A percentile compares a stretch with the other conserved stretches of the same genome.
phyloP scores from a whole-genome alignment of 148 eudicot genomes.

The Dysphania ambrosioides region DNA sequence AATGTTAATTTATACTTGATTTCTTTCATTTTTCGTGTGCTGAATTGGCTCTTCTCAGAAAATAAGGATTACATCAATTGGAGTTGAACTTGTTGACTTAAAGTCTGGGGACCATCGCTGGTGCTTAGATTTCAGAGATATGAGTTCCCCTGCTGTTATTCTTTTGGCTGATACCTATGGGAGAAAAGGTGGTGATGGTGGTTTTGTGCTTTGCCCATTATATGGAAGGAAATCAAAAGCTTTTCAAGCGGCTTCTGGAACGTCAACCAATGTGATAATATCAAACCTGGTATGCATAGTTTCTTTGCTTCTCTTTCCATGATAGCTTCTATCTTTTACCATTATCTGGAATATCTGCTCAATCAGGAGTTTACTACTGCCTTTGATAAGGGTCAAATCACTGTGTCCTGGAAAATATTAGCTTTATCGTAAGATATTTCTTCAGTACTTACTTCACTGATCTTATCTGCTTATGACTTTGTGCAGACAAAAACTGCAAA shows the following conservation, averaged over 20 bases:
- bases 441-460: background rate
- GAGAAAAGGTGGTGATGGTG: slow-evolving; percentile 67
- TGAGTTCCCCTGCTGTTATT: slow-evolving; percentile 78
- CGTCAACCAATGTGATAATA: slow-evolving; percentile 67
- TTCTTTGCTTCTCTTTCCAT: slow-evolving; percentile 14
- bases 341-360: background rate
- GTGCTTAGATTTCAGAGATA: slow-evolving; percentile 98
- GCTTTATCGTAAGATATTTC: background rate
- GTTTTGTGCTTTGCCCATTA: slow-evolving; percentile 86
- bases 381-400: background rate
- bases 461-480: slow-evolving; percentile 10
- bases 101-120: slow-evolving; percentile 90
- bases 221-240: slow-evolving; percentile 99
- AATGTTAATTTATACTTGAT: background rate
- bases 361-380: background rate
- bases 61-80: slow-evolving; percentile 78
- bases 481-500: slow-evolving; percentile 84
- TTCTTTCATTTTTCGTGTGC: background rate
- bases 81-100: slow-evolving; percentile 79
- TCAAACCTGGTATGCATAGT: slow-evolving; percentile 59
- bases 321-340: slow-evolving; percentile 14
- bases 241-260: slow-evolving; percentile 85
- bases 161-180: slow-evolving; percentile 77
- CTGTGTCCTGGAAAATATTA: slow-evolving; percentile 1
- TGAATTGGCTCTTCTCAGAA: slow-evolving; percentile 49